A percentile compares a stretch with the other conserved stretches of the same genome.
These are phyloP conservation scores for Saccharomycopsis olivae DNA, from an alignment of 805 yeast species.

Conservation along the genomic window DNA sequence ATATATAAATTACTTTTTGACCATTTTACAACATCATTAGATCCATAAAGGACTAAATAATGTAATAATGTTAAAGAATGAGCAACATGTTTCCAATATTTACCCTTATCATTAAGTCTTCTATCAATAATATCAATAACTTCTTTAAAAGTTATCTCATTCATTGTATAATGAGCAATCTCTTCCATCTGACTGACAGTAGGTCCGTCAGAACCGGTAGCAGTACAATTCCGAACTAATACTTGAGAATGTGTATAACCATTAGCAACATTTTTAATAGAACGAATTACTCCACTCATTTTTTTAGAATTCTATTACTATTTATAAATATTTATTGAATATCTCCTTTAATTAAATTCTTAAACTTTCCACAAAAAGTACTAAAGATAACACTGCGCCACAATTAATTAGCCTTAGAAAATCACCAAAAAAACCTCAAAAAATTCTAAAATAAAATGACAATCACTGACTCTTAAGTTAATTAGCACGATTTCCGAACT, in stretches of 20 bases:
- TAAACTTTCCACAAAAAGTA: no score
- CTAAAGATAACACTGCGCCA: no score
- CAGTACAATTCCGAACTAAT: conserved; percentile 83
- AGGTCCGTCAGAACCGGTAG: conserved; percentile 84
- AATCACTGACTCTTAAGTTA: no score
- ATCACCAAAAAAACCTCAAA: no score
- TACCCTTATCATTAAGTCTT: conserved; percentile 89
- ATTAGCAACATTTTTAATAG: conserved; percentile 78
- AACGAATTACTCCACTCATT: conserved; percentile 69
- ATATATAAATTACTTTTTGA: conserved; percentile 79
- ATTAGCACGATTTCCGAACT: no score
- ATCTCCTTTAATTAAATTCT: no score
- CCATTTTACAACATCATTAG: conserved; percentile 88
- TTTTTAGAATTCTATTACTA: no score
- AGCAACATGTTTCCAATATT: conserved; percentile 94
- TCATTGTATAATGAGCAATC: conserved; percentile 63
- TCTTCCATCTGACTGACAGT: conserved; percentile 73
- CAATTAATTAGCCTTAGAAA: no score
- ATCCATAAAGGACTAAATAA: conserved; percentile 73
- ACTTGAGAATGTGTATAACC: conserved; percentile 85
- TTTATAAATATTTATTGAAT: no score
- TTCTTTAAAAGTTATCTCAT: conserved; percentile 66
- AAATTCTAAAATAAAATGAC: no score
- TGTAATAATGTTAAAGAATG: conserved; percentile 86
- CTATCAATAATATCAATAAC: conserved; percentile 92